Conservation (phyloP, 495 filamentous ascomycete species). For the Penicillium steckii region DNA sequence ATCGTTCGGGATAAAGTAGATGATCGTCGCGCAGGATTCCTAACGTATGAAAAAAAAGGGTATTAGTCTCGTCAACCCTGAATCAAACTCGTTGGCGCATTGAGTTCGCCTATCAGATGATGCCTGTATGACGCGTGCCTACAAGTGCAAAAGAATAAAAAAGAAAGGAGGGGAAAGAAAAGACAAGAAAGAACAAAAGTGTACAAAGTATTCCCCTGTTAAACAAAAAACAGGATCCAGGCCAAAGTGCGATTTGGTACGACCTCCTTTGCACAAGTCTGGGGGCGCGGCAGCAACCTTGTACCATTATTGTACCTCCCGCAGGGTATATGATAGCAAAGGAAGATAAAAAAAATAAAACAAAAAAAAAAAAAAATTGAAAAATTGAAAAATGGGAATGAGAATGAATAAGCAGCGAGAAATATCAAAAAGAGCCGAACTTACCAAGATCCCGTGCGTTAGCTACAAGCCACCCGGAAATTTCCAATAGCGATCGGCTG, state of each 20-base stretch:
- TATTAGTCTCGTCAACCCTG: conserved; percentile 32
- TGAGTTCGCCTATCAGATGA: conserved; percentile 12
- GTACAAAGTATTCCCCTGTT: neutral
- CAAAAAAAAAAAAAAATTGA: neutral
- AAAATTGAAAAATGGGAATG: too few relatives aligned
- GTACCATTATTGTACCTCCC: conserved; percentile 1
- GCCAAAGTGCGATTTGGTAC: conserved; percentile 12
- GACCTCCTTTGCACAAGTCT: neutral
- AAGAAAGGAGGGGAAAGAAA: conserved; percentile 10
- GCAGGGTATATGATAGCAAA: neutral
- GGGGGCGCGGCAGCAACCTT: neutral
- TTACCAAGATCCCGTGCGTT: conserved; percentile 83
- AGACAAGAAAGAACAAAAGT: neutral
- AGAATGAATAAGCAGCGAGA: too few relatives aligned
- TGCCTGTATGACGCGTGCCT: conserved; percentile 22
- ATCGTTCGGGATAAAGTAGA: conserved; percentile 62
- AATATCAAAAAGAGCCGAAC: conserved; percentile 34
- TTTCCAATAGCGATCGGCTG: conserved; percentile 66
- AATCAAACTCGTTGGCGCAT: too few relatives aligned
- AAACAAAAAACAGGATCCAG: conserved; percentile 20
- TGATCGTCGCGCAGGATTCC: conserved; percentile 76
- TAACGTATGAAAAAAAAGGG: conserved; percentile 32
- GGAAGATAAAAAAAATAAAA: too few relatives aligned
- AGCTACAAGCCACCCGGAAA: conserved; percentile 83
- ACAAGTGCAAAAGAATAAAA: conserved; percentile 3